phyloP scores from a whole-genome alignment of 768 basidiomycete genomes.

The Lactifluus volemus region DNA sequence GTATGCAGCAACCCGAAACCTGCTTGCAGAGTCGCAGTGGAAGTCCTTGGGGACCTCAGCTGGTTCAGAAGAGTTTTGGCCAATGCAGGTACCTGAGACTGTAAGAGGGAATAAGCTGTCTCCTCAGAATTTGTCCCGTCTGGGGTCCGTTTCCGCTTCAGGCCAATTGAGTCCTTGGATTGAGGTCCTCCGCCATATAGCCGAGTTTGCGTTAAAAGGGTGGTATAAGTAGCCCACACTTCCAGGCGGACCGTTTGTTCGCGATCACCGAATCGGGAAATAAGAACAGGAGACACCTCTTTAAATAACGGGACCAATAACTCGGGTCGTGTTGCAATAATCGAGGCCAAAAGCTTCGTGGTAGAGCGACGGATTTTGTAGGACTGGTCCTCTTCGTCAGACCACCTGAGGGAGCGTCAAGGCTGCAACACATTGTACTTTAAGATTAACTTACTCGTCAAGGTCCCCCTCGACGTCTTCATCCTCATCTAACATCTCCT shows the following conservation, averaged over 20 bases:
- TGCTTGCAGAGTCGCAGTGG: conserved; percentile 71
- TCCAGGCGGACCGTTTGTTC: conserved; percentile 93
- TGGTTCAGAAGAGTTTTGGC: conserved; percentile 81
- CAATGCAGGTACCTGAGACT: conserved; percentile 65
- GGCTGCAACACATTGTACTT: conserved; percentile 5
- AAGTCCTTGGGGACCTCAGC: conserved; percentile 71
- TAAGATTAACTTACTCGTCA: conserved; percentile 48
- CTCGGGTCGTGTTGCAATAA: conserved; percentile 88
- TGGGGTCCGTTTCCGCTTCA: conserved; percentile 72
- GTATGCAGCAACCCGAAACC: conserved; percentile 74
- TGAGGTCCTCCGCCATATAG: conserved; percentile 64
- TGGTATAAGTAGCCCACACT: conserved; percentile 79
- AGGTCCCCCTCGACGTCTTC: conserved; percentile 76
- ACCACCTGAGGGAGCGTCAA: conserved; percentile 49
- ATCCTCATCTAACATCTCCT: conserved; percentile 54
- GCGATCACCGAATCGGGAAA: conserved; percentile 87
- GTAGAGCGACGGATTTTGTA: conserved; percentile 95
- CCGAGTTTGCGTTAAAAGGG: conserved; percentile 75
- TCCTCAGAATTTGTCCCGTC: conserved; percentile 69
- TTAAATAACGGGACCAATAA: conserved; percentile 71
- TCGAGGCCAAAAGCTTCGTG: conserved; percentile 77
- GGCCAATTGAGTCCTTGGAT: conserved; percentile 40
- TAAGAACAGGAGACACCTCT: conserved; percentile 78
- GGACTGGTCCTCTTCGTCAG: conserved; percentile 96
- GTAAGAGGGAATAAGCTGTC: conserved; percentile 62